Percentiles rank a stretch among this genome's conserved stretches.
phyloP scores from a whole-genome alignment of 805 yeast species.

The Clavispora phyllophila region DNA sequence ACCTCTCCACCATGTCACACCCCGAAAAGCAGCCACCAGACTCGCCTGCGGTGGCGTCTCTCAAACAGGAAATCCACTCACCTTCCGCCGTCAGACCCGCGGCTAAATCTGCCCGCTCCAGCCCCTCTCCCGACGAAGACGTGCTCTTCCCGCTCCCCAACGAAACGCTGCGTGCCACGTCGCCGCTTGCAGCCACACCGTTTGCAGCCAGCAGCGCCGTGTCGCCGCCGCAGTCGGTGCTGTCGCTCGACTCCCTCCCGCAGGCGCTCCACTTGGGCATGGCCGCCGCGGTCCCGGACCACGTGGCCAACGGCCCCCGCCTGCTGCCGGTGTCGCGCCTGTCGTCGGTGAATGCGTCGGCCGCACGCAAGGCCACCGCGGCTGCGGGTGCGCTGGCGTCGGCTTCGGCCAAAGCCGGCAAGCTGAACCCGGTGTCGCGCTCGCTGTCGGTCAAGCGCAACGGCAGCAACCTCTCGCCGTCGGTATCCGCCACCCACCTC shows the following conservation, averaged over 20 bases:
- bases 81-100: background rate
- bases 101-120: background rate
- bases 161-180: slow-evolving; percentile 10
- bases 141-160: slow-evolving; percentile 16
- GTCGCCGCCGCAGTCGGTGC: slow-evolving; percentile 6
- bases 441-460: slow-evolving; percentile 5
- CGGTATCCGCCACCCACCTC: slow-evolving; percentile 10
- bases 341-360: slow-evolving; percentile 12
- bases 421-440: slow-evolving; percentile 6
- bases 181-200: slow-evolving; percentile 7
- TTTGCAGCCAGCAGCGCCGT: slow-evolving; percentile 1
- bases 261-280: slow-evolving; percentile 3
- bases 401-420: slow-evolving; percentile 15
- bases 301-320: background rate
- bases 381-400: slow-evolving; percentile 11
- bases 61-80: background rate
- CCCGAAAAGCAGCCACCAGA: background rate
- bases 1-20: slow-evolving; percentile 4
- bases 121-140: slow-evolving; percentile 9
- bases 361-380: slow-evolving; percentile 9
- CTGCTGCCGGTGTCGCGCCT: slow-evolving; percentile 16
- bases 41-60: background rate
- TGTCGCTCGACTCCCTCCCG: slow-evolving; percentile 6
- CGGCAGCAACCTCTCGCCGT: slow-evolving; percentile 8
- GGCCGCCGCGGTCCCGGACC: background rate